A percentile compares a stretch with the other conserved stretches of the same genome.
Conservation (phyloP, 805 yeast species). For the Danielia oregonensis region DNA sequence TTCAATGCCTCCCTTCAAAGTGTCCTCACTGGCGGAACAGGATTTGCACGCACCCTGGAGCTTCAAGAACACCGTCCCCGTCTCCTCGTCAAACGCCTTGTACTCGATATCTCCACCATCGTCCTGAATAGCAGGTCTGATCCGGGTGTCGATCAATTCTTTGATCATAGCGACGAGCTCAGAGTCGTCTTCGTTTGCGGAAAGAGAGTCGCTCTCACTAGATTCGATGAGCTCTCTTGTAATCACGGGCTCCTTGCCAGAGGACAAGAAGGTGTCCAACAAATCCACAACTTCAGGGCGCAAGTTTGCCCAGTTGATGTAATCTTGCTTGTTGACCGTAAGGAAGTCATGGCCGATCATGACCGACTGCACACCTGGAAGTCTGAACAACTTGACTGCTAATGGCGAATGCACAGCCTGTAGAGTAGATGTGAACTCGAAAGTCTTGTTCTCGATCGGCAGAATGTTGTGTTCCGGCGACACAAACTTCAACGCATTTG, state of each 20-base stretch:
- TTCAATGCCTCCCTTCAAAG: slow-evolving; percentile 93
- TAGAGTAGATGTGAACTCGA: slow-evolving; percentile 50
- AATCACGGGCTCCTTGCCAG: slow-evolving; percentile 34
- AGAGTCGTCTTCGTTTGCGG: slow-evolving; percentile 47
- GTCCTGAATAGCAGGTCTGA: slow-evolving; percentile 96
- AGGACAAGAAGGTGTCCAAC: slow-evolving; percentile 46
- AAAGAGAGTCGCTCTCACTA: slow-evolving; percentile 37
- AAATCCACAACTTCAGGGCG: slow-evolving; percentile 62
- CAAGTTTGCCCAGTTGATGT: slow-evolving; percentile 54
- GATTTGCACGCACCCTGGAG: slow-evolving; percentile 95
- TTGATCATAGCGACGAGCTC: slow-evolving; percentile 88
- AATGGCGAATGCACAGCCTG: slow-evolving; percentile 61
- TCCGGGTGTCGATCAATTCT: slow-evolving; percentile 88
- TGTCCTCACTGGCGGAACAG: slow-evolving; percentile 86
- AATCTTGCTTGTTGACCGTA: slow-evolving; percentile 65
- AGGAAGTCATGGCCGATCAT: slow-evolving; percentile 74
- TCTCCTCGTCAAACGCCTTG: slow-evolving; percentile 76
- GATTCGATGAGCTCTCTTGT: slow-evolving; percentile 40
- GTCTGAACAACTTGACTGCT: slow-evolving; percentile 55
- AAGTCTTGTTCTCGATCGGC: slow-evolving; percentile 45
- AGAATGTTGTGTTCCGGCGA: slow-evolving; percentile 44
- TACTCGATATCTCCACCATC: slow-evolving; percentile 98
- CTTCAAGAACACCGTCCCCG: slow-evolving; percentile 84
- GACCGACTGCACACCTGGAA: slow-evolving; percentile 63
- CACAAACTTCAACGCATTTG: slow-evolving; percentile 67